Percentiles rank a stretch among this genome's conserved stretches.
phyloP scores from a whole-genome alignment of 257 asterid species.

The Nicotiana benthamiana region DNA sequence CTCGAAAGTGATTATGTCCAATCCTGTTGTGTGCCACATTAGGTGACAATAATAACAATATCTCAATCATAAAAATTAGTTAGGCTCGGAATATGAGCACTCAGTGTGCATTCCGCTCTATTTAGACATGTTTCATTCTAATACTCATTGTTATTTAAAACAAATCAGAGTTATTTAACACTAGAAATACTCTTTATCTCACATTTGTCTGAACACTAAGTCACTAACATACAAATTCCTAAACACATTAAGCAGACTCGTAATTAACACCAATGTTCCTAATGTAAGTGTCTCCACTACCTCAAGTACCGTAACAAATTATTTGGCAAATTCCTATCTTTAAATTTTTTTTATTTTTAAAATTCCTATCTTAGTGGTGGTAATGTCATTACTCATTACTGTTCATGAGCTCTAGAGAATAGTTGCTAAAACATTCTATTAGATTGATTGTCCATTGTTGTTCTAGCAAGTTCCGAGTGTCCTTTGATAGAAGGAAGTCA shows the following conservation, averaged over 20 bases:
- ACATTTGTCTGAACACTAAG: background rate
- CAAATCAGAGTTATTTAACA: background rate
- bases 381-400: background rate
- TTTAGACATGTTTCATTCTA: background rate
- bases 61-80: background rate
- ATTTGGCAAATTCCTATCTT: background rate
- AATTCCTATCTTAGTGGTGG: background rate
- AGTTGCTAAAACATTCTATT: background rate
- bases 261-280: background rate
- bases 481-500: background rate
- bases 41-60: background rate
- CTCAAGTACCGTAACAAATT: background rate
- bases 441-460: background rate
- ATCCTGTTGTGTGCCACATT: background rate
- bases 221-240: background rate
- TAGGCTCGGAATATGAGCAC: background rate
- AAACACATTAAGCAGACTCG: background rate
- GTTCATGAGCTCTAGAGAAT: background rate
- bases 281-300: background rate
- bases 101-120: background rate
- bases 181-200: background rate
- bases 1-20: background rate
- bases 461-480: background rate
- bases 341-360: too few relatives aligned
- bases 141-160: background rate